Conservation (phyloP, 2,329 filamentous ascomycete species). For the Shiraia bambusicola region DNA sequence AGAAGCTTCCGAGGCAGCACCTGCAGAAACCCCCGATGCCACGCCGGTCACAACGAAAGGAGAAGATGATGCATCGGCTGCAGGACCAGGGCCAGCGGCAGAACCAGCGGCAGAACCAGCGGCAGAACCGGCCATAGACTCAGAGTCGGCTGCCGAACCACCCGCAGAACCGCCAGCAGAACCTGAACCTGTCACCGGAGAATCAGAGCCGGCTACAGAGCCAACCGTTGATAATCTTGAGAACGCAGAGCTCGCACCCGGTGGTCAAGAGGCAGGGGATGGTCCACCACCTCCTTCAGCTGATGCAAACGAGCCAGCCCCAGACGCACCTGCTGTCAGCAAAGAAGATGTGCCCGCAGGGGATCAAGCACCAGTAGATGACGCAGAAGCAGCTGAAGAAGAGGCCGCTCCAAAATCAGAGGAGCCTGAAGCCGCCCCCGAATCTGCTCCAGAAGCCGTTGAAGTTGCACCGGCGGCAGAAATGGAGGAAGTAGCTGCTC, state of each 20-base stretch:
- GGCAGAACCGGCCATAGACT: background rate
- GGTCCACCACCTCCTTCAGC: background rate
- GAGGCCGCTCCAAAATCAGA: background rate
- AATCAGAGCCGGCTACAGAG: background rate
- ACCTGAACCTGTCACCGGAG: background rate
- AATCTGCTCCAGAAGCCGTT: conserved; percentile 1
- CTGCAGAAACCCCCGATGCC: conserved; percentile 3
- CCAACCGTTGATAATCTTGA: conserved; percentile 1
- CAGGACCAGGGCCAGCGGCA: conserved; percentile 3
- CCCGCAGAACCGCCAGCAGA: background rate
- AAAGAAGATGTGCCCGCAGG: background rate
- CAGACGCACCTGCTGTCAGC: background rate
- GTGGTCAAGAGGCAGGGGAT: conserved; percentile 1
- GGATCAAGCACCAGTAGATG: conserved; percentile 2
- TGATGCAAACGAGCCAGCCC: background rate
- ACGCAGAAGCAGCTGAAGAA: background rate
- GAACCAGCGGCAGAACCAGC: conserved; percentile 4
- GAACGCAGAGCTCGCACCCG: background rate
- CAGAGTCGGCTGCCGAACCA: conserved; percentile 1
- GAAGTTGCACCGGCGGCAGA: conserved; percentile 2
- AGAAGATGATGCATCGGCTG: background rate
- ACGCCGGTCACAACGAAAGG: background rate
- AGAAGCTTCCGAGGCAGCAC: background rate
- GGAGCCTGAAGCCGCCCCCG: background rate
- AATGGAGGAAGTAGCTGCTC: conserved; percentile 1